Evolutionary conservation across 1,139 yeast genomes (phyloP).

Genomic region (Pichiaceae sp.): DNA sequence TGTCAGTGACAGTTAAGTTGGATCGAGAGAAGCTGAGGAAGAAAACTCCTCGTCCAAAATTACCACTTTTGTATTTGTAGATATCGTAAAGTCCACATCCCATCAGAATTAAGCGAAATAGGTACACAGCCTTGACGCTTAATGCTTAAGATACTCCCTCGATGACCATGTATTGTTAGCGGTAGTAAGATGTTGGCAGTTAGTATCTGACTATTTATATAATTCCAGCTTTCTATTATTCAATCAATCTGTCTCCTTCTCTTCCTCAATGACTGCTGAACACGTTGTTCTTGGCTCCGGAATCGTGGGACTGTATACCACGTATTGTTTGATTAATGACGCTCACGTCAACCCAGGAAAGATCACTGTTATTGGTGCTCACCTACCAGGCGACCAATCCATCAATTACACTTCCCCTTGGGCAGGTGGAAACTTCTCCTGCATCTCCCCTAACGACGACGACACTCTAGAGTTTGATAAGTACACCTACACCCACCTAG

Average conservation of each 20-base stretch:
- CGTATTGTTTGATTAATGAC: conserved; percentile 36
- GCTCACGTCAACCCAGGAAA: conserved; percentile 33
- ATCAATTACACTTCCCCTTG: conserved; percentile 64
- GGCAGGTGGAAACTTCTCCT: conserved; percentile 63
- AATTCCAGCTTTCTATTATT: background rate
- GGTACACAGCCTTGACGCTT: too few species aligned
- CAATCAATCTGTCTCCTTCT: background rate
- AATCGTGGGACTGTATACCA: conserved; percentile 57
- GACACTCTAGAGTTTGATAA: conserved; percentile 44
- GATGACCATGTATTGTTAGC: too few species aligned
- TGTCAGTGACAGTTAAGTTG: too few species aligned
- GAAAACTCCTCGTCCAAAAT: too few species aligned
- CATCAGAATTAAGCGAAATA: too few species aligned
- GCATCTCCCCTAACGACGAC: conserved; percentile 49
- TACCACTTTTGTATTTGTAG: too few species aligned
- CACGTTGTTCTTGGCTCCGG: conserved; percentile 34
- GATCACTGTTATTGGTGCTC: conserved; percentile 51
- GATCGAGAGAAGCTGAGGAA: too few species aligned
- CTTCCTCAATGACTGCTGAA: background rate
- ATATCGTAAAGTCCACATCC: too few species aligned
- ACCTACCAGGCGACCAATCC: conserved; percentile 64
- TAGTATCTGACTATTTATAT: background rate
- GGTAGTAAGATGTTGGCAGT: background rate
- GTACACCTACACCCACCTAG: conserved; percentile 41
- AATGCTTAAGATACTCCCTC: too few species aligned